These are phyloP conservation scores for Fusarium albosuccineum DNA, from an alignment of 2,329 filamentous ascomycete species.

Conservation along the genomic window DNA sequence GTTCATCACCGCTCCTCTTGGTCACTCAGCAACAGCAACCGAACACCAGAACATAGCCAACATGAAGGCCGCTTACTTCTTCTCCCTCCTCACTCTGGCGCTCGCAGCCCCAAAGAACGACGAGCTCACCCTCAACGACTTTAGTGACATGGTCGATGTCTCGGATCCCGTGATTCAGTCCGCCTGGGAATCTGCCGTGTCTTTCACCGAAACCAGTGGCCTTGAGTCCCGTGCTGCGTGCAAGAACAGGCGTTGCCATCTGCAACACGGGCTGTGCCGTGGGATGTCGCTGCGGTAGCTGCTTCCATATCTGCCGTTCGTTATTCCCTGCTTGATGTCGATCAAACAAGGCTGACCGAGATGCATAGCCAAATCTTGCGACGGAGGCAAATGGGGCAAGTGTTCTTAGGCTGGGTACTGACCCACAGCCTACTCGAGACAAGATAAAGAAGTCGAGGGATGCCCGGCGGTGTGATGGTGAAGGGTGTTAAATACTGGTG, in stretches of 20 bases:
- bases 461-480: no score
- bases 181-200: neutral
- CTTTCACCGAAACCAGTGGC: neutral
- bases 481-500: no score
- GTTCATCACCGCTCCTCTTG: neutral
- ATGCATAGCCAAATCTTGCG: neutral
- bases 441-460: no score
- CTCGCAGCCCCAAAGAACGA: conserved; percentile 1
- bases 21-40: neutral
- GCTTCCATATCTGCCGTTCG: conserved; percentile 9
- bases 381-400: neutral
- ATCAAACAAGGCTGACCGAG: neutral
- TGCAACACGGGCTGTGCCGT: conserved; percentile 8
- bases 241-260: neutral
- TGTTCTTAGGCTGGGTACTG: neutral
- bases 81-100: neutral
- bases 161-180: neutral
- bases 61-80: conserved; percentile 5
- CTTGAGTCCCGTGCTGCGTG: neutral
- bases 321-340: neutral
- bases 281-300: conserved; percentile 1
- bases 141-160: neutral
- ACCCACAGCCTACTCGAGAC: no score
- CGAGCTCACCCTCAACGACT: neutral
- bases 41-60: neutral